Evolutionary conservation across 2,329 filamentous ascomycete genomes (phyloP), one percentile per base, ranked within the genome.

Genomic region (Mollisia scopiformis): DNA sequence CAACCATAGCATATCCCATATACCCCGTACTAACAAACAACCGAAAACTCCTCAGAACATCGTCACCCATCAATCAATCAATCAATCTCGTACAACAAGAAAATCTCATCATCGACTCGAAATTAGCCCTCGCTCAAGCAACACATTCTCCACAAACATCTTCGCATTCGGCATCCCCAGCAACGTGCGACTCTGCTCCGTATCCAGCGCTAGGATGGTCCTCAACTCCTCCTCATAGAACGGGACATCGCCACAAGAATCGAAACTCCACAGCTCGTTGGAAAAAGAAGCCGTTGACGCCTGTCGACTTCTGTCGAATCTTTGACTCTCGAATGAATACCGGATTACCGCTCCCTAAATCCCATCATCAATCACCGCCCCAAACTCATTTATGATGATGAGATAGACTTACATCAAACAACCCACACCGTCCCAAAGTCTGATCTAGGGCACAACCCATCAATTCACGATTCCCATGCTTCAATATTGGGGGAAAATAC

Each of bases 101-200:
- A 19, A 3, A 14, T 19, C n/a, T 43, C 39, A n/a, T 43, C 39
- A 43, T 43, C 39, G n/a, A 21, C 39, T 43, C 16, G 39, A 43
- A 21, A 43, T 23, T 19, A 21, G 23, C 16, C 39, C 39, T 19
- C 39, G 21, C 39, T 43, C 39, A 43, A 43, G 39, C 25, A 47
- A 47, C 21, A 55, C 35, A 19, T 43, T 55, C 52, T 55, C 52
- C n/a, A 55, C 35, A 25, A 55, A 55, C 23, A 19, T 27, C 21
- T 55, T 55, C 2, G 37, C 52, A n/a, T n/a, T n/a, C 10, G 52
- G 52, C 33, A 55, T 43, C n/a, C 52, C 35, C 4, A 55, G 16
- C 19, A 55, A 27, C 6, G 16, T 16, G 23, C 52, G 16, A 19
- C 25, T 43, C 33, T 55, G 33, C 11, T 55, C 52, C 25, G 27